Base-by-base conservation (phyloP, 1,139 yeast genomes). In the Suhomyces bribrorum region DNA sequence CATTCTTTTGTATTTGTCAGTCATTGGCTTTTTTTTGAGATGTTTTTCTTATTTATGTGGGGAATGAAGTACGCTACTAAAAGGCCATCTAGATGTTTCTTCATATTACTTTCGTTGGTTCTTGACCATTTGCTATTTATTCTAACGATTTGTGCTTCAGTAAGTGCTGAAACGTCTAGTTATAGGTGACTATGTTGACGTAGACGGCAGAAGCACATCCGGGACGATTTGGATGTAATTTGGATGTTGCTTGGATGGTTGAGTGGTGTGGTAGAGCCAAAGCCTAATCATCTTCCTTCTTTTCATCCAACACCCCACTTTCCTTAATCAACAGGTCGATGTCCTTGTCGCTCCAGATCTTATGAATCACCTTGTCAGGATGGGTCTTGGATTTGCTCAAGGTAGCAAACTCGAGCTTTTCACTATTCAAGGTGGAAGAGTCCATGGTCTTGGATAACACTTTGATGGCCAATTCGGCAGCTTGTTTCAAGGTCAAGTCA, bases 381-480 rank as follows among this genome's bases (percentile, higher is more conserved):
- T 58, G 56, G 39, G 63, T 63, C 50, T 72, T 66, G 24, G 78
- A 75, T 42, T 87, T 76, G 40, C 65, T 58, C 48, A 68, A 62
- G 3, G 96, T 88, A 27, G 97, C 89, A 60, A 90, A 84, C 66
- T 90, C 97, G 49, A 90, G 75, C 66, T 89, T 89, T 44, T 89
- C 96, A 56, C 88, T 78, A 25, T 89, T 86, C 57, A 94, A 73
- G 39, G 87, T 81, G 31, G 95, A 80, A 40, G 87, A 77, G 63
- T 94, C 99, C 76, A 94, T 89, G 9, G 98, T 94, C 70, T 94
- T 94, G 38, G 94, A 82, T 49, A 94, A 77, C 29, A 94, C 95
- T 66, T 89, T 89, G 57, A 92, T 74, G 5, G 97, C 97, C 59
- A 92, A 72, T 50, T 83, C 88, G 46, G 88, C 79, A 3, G 96